Percentiles rank a stretch among this genome's conserved stretches.
phyloP scores from a whole-genome alignment of 2,329 filamentous ascomycete species.

The Westerdykella aurantiaca region DNA sequence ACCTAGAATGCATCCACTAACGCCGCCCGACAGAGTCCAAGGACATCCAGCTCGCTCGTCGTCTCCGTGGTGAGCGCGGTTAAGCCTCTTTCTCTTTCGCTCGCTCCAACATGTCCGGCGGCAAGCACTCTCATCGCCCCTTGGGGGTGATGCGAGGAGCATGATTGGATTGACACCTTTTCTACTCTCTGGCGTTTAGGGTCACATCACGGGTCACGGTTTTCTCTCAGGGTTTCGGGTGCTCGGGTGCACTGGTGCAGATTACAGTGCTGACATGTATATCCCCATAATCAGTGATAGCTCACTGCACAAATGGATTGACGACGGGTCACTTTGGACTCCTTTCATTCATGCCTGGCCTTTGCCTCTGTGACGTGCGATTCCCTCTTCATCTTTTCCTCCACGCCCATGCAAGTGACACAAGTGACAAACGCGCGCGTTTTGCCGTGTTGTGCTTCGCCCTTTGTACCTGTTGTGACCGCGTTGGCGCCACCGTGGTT shows the following conservation, averaged over 20 bases:
- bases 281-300: conserved; percentile 30
- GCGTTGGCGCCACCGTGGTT: background rate
- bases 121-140: conserved; percentile 15
- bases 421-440: background rate
- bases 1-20: conserved; percentile 13
- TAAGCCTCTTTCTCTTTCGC: conserved; percentile 30
- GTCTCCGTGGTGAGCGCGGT: conserved; percentile 51
- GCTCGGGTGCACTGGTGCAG: conserved; percentile 28
- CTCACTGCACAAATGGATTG: conserved; percentile 27
- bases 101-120: conserved; percentile 11
- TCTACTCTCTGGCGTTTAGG: conserved; percentile 32
- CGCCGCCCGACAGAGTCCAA: conserved; percentile 64
- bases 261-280: conserved; percentile 33
- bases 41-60: conserved; percentile 83
- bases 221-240: conserved; percentile 31
- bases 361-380: background rate
- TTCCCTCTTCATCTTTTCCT: too few relatives aligned
- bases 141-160: conserved; percentile 16
- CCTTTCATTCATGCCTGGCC: background rate
- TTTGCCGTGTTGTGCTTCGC: background rate
- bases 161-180: conserved; percentile 21
- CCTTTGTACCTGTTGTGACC: background rate
- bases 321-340: conserved; percentile 28
- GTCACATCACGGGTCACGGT: conserved; percentile 29
- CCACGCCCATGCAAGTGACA: too few relatives aligned